Percentiles rank a stretch among this genome's conserved stretches.
phyloP scores from a whole-genome alignment of 352 stramenopile species.

The Plasmopara halstedii region DNA sequence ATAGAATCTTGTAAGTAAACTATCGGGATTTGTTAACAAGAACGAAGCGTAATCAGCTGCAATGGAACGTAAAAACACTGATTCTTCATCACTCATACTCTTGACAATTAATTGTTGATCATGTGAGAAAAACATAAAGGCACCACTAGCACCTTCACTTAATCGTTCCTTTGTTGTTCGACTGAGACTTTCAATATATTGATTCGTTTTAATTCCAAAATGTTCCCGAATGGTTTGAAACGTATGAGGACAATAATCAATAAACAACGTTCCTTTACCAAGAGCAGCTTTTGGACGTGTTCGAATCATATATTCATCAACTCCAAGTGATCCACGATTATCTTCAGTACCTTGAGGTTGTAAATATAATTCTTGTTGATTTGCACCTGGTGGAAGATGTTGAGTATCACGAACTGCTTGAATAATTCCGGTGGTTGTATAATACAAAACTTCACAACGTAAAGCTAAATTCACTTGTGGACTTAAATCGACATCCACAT shows the following conservation, averaged over 20 bases:
- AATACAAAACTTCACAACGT: conserved; percentile 82
- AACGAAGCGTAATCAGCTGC: conserved; percentile 75
- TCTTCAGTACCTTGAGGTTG: conserved; percentile 73
- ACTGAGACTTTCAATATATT: conserved; percentile 80
- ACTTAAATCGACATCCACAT: conserved; percentile 80
- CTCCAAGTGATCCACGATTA: conserved; percentile 61
- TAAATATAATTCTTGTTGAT: conserved; percentile 73
- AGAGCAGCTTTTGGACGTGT: conserved; percentile 61
- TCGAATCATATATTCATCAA: conserved; percentile 84
- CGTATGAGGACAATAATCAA: conserved; percentile 79
- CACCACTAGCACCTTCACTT: conserved; percentile 79
- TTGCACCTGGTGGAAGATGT: conserved; percentile 51
- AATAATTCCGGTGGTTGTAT: conserved; percentile 84
- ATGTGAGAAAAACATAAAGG: conserved; percentile 88
- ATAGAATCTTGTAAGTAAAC: conserved; percentile 75
- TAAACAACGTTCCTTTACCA: conserved; percentile 78
- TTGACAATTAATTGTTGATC: conserved; percentile 86
- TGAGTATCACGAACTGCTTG: conserved; percentile 72
- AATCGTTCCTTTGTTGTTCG: conserved; percentile 80
- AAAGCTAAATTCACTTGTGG: conserved; percentile 81
- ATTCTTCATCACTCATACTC: conserved; percentile 86
- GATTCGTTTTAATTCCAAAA: conserved; percentile 74
- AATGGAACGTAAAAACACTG: conserved; percentile 71
- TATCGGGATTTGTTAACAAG: conserved; percentile 75
- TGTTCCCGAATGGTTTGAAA: conserved; percentile 83